These are phyloP conservation scores for Brasenia schreberi DNA, from an alignment of 164 flowering plant genomes.

Conservation along the genomic window DNA sequence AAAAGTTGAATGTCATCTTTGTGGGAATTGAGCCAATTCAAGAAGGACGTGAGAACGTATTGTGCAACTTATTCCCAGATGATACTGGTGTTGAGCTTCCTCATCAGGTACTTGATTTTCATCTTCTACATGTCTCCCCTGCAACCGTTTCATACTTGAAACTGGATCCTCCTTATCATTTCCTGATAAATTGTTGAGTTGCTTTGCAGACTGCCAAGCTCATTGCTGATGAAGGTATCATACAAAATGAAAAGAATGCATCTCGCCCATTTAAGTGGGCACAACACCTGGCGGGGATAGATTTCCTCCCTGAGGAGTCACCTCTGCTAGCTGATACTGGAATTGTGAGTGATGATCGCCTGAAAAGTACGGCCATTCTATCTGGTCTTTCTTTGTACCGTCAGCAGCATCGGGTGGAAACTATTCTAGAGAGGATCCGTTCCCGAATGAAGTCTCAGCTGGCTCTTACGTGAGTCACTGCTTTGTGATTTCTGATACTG, in stretches of 20 bases:
- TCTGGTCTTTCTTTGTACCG: conserved; percentile 81
- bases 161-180: not conserved
- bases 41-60: conserved; percentile 43
- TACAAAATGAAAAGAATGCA: conserved; percentile 54
- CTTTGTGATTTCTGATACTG: conserved; percentile 20
- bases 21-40: conserved; percentile 74
- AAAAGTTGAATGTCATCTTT: conserved; percentile 75
- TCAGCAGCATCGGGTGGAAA: conserved; percentile 76
- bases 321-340: conserved; percentile 40
- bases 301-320: conserved; percentile 81
- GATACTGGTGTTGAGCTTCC: conserved; percentile 92
- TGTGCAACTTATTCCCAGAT: conserved; percentile 90
- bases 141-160: not conserved
- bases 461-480: conserved; percentile 94
- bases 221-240: conserved; percentile 28
- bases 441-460: conserved; percentile 75
- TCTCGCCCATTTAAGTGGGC: conserved; percentile 94
- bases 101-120: conserved; percentile 49
- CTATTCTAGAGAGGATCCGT: conserved; percentile 75
- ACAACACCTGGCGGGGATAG: conserved; percentile 94
- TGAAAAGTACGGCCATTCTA: conserved; percentile 29
- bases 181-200: conserved; percentile 1
- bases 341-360: conserved; percentile 25
- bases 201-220: conserved; percentile 77
- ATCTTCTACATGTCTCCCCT: not conserved